Evolutionary conservation across 176 grass and related monocot species (phyloP).

Genomic region (Oryza glumipatula): DNA sequence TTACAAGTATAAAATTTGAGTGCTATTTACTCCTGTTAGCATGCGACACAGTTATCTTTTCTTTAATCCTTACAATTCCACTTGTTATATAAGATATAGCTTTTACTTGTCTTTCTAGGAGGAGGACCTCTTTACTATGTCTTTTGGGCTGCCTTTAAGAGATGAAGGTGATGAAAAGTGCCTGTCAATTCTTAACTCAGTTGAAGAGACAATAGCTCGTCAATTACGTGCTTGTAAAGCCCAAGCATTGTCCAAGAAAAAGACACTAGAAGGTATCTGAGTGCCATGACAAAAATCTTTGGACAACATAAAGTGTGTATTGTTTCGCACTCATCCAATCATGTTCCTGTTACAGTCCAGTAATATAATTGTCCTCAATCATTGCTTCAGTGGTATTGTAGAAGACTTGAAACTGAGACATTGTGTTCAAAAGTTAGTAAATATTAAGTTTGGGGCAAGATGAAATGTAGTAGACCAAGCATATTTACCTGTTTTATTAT

Average conservation of each 20-base stretch:
- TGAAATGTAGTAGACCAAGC: background rate
- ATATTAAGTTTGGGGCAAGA: slow-evolving; percentile 23
- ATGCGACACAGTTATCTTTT: background rate
- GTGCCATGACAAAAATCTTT: slow-evolving; percentile 1
- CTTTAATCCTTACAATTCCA: background rate
- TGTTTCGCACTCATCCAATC: slow-evolving; percentile 6
- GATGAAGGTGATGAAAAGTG: slow-evolving; percentile 84
- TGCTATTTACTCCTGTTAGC: slow-evolving; percentile 31
- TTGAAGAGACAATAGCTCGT: slow-evolving; percentile 93
- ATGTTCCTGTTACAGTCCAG: slow-evolving; percentile 19
- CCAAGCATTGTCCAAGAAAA: slow-evolving; percentile 80
- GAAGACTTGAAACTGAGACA: slow-evolving; percentile 6
- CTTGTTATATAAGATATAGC: slow-evolving; percentile 12
- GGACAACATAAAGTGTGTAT: background rate
- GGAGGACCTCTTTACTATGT: slow-evolving; percentile 88
- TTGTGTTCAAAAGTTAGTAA: background rate
- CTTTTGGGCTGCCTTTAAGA: slow-evolving; percentile 93
- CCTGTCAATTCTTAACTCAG: slow-evolving; percentile 81
- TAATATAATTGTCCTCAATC: background rate
- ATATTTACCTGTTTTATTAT: background rate
- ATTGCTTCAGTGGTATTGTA: slow-evolving; percentile 33
- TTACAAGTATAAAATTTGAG: background rate
- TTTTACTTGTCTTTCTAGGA: slow-evolving; percentile 64
- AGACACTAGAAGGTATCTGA: slow-evolving; percentile 76
- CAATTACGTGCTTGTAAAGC: slow-evolving; percentile 87